These are phyloP conservation scores for Cyberlindnera veronae DNA, from an alignment of 805 yeast genomes.

Conservation along the genomic window DNA sequence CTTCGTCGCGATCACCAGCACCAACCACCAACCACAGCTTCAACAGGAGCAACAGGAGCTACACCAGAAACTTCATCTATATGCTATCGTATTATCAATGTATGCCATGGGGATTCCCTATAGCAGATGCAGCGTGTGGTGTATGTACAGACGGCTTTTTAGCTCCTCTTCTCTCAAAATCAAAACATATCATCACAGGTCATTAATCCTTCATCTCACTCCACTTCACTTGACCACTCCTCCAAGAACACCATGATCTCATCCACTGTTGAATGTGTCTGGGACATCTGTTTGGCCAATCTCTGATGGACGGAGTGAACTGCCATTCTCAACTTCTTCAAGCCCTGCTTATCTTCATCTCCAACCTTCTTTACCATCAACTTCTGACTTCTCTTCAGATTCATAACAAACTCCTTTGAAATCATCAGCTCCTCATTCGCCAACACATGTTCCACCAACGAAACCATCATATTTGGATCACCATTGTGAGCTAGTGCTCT, in stretches of 20 bases:
- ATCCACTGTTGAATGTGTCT: not conserved
- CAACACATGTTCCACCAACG: conserved; percentile 3
- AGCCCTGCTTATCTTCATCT: not conserved
- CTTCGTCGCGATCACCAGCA: no score
- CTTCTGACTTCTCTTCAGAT: conserved; percentile 2
- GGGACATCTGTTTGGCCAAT: not conserved
- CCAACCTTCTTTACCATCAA: not conserved
- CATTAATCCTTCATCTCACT: not conserved
- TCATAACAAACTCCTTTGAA: not conserved
- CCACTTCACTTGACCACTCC: conserved; percentile 1
- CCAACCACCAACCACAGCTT: no score
- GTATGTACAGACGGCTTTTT: no score
- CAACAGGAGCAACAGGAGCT: no score
- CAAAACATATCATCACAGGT: conserved; percentile 1
- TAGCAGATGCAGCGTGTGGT: not conserved
- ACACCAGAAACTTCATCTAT: no score
- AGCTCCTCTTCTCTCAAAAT: no score
- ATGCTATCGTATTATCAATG: no score
- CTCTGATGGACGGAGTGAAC: not conserved
- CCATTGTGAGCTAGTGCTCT: conserved; percentile 6
- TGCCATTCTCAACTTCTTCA: not conserved
- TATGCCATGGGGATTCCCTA: no score
- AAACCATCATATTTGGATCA: conserved; percentile 2
- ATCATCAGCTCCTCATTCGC: conserved; percentile 4
- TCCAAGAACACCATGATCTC: conserved; percentile 5